Conservation (phyloP, 1,139 yeast species). For the Debaryomycetaceae sp. region DNA sequence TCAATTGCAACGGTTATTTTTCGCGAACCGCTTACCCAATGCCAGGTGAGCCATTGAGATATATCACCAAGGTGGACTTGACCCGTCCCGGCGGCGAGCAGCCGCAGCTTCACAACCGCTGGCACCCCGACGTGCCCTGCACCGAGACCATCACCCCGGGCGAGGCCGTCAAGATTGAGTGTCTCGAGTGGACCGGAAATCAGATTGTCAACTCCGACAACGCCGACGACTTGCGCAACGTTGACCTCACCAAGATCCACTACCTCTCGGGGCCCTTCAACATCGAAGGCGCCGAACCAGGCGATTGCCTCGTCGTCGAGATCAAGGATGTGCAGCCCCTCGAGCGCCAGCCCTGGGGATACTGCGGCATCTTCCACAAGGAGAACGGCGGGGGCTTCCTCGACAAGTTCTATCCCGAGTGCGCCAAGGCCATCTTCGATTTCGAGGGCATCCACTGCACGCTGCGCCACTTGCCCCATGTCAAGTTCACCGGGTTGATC, state of each 20-base stretch:
- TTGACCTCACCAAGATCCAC: constrained; percentile 41
- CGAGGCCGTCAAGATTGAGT: constrained; percentile 42
- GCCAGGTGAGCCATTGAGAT: constrained; percentile 9
- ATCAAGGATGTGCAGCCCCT: constrained; percentile 49
- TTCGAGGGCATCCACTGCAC: constrained; percentile 47
- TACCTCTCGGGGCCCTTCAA: constrained; percentile 46
- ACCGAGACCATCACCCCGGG: constrained; percentile 34
- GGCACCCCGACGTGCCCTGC: constrained; percentile 50
- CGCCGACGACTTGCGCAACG: constrained; percentile 43
- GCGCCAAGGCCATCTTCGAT: constrained; percentile 49
- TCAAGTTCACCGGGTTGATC: constrained; percentile 37
- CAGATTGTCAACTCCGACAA: constrained; percentile 42
- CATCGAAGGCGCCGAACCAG: constrained; percentile 41
- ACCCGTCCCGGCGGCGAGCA: constrained; percentile 41
- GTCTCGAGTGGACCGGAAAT: constrained; percentile 52
- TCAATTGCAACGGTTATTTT: too few relatives aligned
- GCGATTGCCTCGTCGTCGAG: constrained; percentile 45
- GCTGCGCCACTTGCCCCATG: constrained; percentile 46
- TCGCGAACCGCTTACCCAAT: constrained; percentile 1
- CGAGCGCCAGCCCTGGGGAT: constrained; percentile 51
- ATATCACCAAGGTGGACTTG: constrained; percentile 29
- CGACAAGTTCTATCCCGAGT: constrained; percentile 43
- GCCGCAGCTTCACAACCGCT: constrained; percentile 44
- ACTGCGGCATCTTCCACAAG: constrained; percentile 43
- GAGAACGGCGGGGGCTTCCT: constrained; percentile 49